These are phyloP conservation scores for Alternaria tenuissima DNA, from an alignment of 2,329 filamentous ascomycete genomes.

Conservation along the genomic window DNA sequence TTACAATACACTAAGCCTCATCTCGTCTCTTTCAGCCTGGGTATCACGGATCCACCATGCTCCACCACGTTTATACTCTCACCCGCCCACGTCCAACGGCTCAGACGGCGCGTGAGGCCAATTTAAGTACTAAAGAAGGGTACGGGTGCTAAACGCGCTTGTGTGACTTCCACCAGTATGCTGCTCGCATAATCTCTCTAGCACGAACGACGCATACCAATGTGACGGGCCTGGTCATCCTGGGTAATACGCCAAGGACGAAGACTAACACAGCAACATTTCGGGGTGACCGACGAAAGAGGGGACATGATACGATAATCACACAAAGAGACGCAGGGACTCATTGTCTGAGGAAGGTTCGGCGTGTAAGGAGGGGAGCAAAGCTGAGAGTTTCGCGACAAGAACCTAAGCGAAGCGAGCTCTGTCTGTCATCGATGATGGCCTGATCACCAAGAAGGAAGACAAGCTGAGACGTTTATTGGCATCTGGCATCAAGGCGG, in stretches of 20 bases:
- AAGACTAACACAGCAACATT: slow-evolving; percentile 3
- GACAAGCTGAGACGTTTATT: slow-evolving; percentile 2
- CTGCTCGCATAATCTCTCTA: slow-evolving; percentile 1
- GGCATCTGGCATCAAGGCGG: slow-evolving; percentile 1
- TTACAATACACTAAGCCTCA: slow-evolving; percentile 1
- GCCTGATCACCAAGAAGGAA: slow-evolving; percentile 1
- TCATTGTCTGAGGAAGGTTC: not conserved
- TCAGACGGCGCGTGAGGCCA: not conserved
- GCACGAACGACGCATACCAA: not conserved
- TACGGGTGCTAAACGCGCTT: slow-evolving; percentile 1
- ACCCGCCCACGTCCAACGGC: not conserved
- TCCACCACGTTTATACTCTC: slow-evolving; percentile 4
- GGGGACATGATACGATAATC: not conserved
- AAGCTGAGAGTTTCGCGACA: not conserved
- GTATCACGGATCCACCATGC: not conserved
- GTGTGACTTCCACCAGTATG: slow-evolving; percentile 1
- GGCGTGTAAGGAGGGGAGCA: not conserved
- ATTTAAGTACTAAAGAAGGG: not conserved
- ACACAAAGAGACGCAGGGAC: slow-evolving; percentile 1
- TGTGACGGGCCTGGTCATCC: not conserved
- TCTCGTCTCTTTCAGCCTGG: slow-evolving; percentile 1
- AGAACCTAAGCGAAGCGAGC: slow-evolving; percentile 4
- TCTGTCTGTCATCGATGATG: not conserved
- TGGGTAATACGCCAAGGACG: not conserved
- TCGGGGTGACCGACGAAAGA: slow-evolving; percentile 5